Conservation (phyloP, 768 basidiomycete species). For the Lactarius trivialis region DNA sequence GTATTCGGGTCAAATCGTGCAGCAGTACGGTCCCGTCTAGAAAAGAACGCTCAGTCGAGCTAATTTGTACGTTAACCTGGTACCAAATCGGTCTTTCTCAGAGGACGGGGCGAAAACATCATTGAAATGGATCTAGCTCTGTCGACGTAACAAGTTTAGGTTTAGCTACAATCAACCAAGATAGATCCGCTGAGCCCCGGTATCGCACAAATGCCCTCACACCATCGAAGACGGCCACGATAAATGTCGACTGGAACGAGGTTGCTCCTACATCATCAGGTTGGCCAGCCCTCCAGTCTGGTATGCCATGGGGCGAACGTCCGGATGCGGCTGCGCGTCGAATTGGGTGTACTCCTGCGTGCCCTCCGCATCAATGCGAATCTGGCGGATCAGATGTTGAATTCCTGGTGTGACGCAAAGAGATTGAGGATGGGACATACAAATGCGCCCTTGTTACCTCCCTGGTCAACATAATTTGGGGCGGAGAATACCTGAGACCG, state of each 20-base stretch:
- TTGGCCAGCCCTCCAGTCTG: slow-evolving; percentile 57
- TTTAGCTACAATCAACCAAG: slow-evolving; percentile 2
- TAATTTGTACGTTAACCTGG: neutral
- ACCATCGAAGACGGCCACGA: neutral
- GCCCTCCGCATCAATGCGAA: slow-evolving; percentile 76
- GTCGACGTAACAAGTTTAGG: neutral
- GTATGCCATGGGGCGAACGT: slow-evolving; percentile 92
- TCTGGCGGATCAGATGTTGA: slow-evolving; percentile 36
- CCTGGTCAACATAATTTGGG: slow-evolving; percentile 92
- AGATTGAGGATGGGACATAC: slow-evolving; percentile 38
- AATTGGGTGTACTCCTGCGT: slow-evolving; percentile 72
- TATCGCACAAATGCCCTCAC: neutral
- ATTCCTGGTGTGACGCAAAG: neutral
- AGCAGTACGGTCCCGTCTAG: neutral
- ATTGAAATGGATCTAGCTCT: slow-evolving; percentile 1
- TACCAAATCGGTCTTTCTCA: neutral
- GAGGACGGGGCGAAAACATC: neutral
- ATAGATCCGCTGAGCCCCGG: neutral
- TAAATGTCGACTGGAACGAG: neutral
- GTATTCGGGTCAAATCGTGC: neutral
- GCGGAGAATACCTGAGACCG: slow-evolving; percentile 78
- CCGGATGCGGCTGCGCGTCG: slow-evolving; percentile 81
- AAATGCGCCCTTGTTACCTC: slow-evolving; percentile 87
- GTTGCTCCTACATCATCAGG: slow-evolving; percentile 56
- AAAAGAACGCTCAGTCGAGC: neutral